Conservation (phyloP, 148 eudicot genomes). For the Vaccinium myrtillus region DNA sequence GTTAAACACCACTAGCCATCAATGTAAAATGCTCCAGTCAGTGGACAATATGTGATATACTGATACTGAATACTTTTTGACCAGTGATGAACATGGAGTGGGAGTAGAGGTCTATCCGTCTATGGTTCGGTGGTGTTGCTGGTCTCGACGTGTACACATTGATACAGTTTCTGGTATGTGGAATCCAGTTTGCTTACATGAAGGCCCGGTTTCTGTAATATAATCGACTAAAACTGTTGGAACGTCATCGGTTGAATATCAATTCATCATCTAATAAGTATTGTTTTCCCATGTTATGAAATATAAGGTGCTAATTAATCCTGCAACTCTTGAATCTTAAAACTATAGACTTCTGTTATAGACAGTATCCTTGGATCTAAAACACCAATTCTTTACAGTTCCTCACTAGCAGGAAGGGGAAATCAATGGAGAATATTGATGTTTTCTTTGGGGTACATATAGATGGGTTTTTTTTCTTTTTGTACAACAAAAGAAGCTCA, state of each 20-base stretch:
- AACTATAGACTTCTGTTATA: not conserved
- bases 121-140: not conserved
- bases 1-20: not conserved
- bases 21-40: not conserved
- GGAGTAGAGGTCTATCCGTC: not conserved
- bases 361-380: not conserved
- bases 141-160: not conserved
- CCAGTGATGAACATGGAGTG: slow-evolving; percentile 13
- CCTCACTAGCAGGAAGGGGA: not conserved
- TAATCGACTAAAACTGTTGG: not conserved
- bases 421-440: not conserved
- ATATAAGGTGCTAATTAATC: not conserved
- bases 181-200: not conserved
- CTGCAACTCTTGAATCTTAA: not conserved
- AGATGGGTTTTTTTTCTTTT: not conserved
- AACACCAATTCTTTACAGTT: not conserved
- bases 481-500: not conserved
- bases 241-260: not conserved
- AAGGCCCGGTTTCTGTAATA: not conserved
- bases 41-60: not conserved
- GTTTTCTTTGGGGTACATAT: not conserved
- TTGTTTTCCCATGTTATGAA: not conserved
- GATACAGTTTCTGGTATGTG: slow-evolving; percentile 10
- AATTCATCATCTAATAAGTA: not conserved
- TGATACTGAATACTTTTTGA: not conserved